These are phyloP conservation scores for Paxillus ammoniavirescens DNA, from an alignment of 768 basidiomycete genomes.

Conservation along the genomic window DNA sequence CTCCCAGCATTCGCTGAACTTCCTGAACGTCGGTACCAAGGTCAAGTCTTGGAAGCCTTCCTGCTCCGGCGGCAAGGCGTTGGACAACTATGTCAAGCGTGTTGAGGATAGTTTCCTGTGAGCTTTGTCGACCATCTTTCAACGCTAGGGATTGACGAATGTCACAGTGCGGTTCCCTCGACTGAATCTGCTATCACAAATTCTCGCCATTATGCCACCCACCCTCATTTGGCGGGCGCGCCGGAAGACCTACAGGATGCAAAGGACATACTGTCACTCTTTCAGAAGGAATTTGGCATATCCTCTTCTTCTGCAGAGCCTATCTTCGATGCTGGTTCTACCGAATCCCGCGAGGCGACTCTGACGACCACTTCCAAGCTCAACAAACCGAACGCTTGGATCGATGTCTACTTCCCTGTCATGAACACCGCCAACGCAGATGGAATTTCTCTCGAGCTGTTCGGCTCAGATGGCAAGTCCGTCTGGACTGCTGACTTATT, in stretches of 20 bases:
- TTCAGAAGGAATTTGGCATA: constrained; percentile 65
- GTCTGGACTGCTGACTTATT: constrained; percentile 72
- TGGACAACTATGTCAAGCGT: constrained; percentile 13
- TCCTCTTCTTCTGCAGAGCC: constrained; percentile 41
- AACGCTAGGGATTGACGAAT: neutral
- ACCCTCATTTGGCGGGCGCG: constrained; percentile 74
- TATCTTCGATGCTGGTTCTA: constrained; percentile 70
- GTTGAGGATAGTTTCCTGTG: constrained; percentile 37
- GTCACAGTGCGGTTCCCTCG: constrained; percentile 52
- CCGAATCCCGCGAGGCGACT: constrained; percentile 65
- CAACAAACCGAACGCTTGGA: constrained; percentile 65
- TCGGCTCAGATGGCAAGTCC: constrained; percentile 50
- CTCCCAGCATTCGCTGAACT: neutral
- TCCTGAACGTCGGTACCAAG: neutral
- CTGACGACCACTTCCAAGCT: constrained; percentile 48
- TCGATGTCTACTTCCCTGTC: constrained; percentile 86
- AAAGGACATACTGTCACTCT: constrained; percentile 60
- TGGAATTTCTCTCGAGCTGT: constrained; percentile 64
- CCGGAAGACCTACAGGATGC: constrained; percentile 61
- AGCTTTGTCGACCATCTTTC: constrained; percentile 11
- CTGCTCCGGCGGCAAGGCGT: neutral
- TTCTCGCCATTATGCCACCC: constrained; percentile 58
- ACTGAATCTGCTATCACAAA: constrained; percentile 54
- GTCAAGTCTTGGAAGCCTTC: constrained; percentile 10
- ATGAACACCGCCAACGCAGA: constrained; percentile 67